Evolutionary conservation across 1,284 basidiomycete genomes (phyloP).

Genomic region (Porodaedalea pini): DNA sequence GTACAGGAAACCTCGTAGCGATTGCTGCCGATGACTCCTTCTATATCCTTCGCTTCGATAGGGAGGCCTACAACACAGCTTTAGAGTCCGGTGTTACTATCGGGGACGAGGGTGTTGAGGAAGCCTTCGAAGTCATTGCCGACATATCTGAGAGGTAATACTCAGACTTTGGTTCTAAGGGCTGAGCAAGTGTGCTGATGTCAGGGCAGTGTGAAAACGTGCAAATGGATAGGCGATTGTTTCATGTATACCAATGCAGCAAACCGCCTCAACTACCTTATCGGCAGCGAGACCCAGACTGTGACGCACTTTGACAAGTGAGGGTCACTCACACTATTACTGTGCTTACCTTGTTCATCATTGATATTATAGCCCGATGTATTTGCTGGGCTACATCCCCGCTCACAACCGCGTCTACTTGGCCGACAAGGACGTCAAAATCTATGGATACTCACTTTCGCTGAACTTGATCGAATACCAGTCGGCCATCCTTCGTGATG

Average conservation of each 20-base stretch:
- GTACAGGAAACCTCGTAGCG: slow-evolving; percentile 84
- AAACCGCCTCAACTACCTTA: slow-evolving; percentile 92
- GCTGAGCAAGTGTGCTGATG: slow-evolving; percentile 2
- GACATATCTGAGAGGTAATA: slow-evolving; percentile 81
- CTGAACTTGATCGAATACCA: slow-evolving; percentile 95
- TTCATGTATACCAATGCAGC: slow-evolving; percentile 92
- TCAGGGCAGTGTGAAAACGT: slow-evolving; percentile 74
- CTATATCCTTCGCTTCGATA: slow-evolving; percentile 89
- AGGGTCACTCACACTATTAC: slow-evolving; percentile 30
- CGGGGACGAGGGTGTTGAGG: slow-evolving; percentile 94
- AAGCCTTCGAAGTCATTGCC: slow-evolving; percentile 93
- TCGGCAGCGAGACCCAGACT: slow-evolving; percentile 91
- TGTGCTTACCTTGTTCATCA: slow-evolving; percentile 19
- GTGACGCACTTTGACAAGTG: slow-evolving; percentile 92
- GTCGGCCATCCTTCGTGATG: slow-evolving; percentile 88
- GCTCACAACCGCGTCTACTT: slow-evolving; percentile 93
- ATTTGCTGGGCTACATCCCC: slow-evolving; percentile 94
- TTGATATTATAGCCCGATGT: slow-evolving; percentile 71
- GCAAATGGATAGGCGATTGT: slow-evolving; percentile 98
- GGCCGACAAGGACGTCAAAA: slow-evolving; percentile 88
- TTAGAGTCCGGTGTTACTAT: slow-evolving; percentile 76
- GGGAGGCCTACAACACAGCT: slow-evolving; percentile 81
- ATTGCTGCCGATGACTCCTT: slow-evolving; percentile 89
- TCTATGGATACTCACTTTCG: slow-evolving; percentile 84
- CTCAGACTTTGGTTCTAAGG: slow-evolving; percentile 15